Percentiles rank a stretch among this genome's conserved stretches.
phyloP scores from a whole-genome alignment of 805 yeast species.

The Gaillardinia entomophila region DNA sequence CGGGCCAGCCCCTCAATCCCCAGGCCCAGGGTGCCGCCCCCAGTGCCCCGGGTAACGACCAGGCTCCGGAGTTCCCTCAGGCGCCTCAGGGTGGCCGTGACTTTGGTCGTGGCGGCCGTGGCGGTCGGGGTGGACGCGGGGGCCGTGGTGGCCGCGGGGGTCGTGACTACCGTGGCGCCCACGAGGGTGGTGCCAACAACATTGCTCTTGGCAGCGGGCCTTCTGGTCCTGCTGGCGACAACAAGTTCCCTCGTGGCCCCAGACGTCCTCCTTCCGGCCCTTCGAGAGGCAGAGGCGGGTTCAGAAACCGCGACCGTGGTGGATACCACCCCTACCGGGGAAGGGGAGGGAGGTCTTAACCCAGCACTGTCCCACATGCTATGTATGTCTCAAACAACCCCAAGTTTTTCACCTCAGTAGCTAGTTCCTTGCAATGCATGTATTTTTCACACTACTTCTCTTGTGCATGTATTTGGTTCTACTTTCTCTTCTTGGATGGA shows the following conservation, averaged over 20 bases:
- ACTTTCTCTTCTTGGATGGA: constrained; percentile 38
- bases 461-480: too few relatives aligned
- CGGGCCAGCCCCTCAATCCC: constrained; percentile 31
- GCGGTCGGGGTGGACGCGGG: constrained; percentile 14
- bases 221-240: too few relatives aligned
- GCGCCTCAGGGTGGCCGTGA: too few relatives aligned
- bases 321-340: constrained; percentile 38
- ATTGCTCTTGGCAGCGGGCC: constrained; percentile 47
- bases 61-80: constrained; percentile 22
- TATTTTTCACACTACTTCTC: too few relatives aligned
- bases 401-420: too few relatives aligned
- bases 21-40: constrained; percentile 25
- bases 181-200: constrained; percentile 14
- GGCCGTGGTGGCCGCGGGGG: constrained; percentile 9
- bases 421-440: too few relatives aligned
- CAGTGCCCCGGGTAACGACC: constrained; percentile 4
- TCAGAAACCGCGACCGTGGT: constrained; percentile 16
- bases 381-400: too few relatives aligned
- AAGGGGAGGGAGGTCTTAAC: constrained; percentile 35
- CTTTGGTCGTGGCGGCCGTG: constrained; percentile 12
- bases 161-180: constrained; percentile 9
- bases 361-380: too few relatives aligned
- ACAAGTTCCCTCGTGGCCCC: constrained; percentile 26
- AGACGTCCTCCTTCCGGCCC: constrained; percentile 25
- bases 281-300: constrained; percentile 16